Base-by-base conservation (phyloP, 306 rosid genomes). In the Medicago arabica region DNA sequence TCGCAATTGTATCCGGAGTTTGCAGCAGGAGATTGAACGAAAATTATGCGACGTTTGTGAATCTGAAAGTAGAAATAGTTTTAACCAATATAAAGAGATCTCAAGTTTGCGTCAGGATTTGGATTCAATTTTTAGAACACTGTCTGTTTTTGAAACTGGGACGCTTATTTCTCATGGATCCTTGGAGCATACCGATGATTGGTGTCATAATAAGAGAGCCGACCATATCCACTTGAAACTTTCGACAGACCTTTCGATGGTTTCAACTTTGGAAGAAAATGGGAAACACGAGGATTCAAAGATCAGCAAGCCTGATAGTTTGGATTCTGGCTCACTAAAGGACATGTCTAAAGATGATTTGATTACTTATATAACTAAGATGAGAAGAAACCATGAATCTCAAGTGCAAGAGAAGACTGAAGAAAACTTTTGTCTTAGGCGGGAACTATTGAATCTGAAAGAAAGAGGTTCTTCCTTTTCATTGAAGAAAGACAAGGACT, bases 361-460 rank as follows among this genome's bases (percentile, higher is more conserved):
- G 85, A 57, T 86, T 38, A 36, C 36, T 41, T 71, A 85, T 75
- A 87, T 96, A 82, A 87, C 90, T 66, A 86, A 81, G 60, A 83
- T 88, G 92, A 90, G 83, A 87, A 89, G 98, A 86, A 83, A 88
- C 64, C 98, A 96, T 31, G 99, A 96, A 74, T 88, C 88, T 50
- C 74, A 88, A 67, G 89, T 90, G 84, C 97, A 77, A 7, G 80
- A 80, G 82, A 63, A 80, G 64, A 92, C 89, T 23, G 99, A 96
- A 84, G 86, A 88, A 67, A 76, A 64, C 71, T 77, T 88, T 78
- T 77, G 76, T 72, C 90, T 88, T 31, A 90, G 38, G 85, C 59
- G 97, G 72, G 90, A 87, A 63, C 51, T 81, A 9, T 64, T 90
- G 60, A 88, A 7, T 18, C 63, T 89, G 72, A 88, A 4, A 83